A percentile compares a stretch with the other conserved stretches of the same genome.
Evolutionary conservation across 257 asterid species (phyloP).

Genomic region (Lithospermum erythrorhizon): DNA sequence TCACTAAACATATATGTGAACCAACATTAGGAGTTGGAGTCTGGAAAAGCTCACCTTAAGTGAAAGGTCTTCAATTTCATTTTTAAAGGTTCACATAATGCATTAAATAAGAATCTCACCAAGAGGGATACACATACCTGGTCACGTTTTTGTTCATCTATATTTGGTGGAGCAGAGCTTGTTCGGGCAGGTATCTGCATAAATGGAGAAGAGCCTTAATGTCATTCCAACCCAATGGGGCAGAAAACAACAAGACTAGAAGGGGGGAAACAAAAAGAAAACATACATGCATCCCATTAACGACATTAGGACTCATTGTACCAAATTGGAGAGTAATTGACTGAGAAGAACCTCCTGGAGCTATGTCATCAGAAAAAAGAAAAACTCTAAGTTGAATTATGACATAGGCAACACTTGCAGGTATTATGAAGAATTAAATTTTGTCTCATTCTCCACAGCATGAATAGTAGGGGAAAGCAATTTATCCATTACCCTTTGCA

Average conservation of each 20-base stretch:
- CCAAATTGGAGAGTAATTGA: conserved; percentile 85
- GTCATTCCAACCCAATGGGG: conserved; percentile 5
- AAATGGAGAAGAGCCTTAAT: conserved; percentile 11
- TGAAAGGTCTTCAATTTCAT: background rate
- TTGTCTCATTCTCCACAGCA: background rate
- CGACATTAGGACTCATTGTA: conserved; percentile 66
- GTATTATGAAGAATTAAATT: background rate
- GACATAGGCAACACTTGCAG: background rate
- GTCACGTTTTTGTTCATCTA: conserved; percentile 84
- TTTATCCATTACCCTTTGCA: conserved; percentile 61
- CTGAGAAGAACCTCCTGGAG: conserved; percentile 51
- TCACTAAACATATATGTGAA: background rate
- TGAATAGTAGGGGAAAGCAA: conserved; percentile 2
- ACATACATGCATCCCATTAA: conserved; percentile 80
- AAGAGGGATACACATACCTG: conserved; percentile 46
- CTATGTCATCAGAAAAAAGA: conserved; percentile 15
- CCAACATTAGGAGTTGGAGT: background rate
- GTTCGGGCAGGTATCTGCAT: conserved; percentile 82
- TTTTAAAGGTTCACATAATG: background rate
- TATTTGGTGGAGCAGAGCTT: conserved; percentile 89
- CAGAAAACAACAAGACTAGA: background rate
- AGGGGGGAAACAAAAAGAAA: conserved; percentile 7
- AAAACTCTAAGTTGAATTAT: conserved; percentile 11
- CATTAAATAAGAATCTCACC: conserved; percentile 3
- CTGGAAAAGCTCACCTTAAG: background rate